Evolutionary conservation across 805 yeast species (phyloP), one percentile per base, ranked within the genome.

Genomic region (Grigorovia jiainica): DNA sequence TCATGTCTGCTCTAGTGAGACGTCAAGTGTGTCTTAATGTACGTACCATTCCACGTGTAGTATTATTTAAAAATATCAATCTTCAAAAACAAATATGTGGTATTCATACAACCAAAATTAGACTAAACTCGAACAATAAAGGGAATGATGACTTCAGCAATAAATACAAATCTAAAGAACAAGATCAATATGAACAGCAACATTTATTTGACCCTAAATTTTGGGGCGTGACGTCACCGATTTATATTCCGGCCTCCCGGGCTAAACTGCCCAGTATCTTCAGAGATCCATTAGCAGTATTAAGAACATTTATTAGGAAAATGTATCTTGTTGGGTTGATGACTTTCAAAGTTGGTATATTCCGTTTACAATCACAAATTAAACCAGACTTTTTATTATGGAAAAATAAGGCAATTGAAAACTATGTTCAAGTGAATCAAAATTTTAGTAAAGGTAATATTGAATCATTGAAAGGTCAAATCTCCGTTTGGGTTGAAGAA

Each of bases 371-470:
- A 58, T 78, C 87, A 21, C 75, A 78, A 31, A 57, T 73, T 43
- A 82, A 78, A 60, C 85, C 89, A 25, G 66, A 76, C 34, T 82
- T 81, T 49, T 58, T 77, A 17, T 73, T 78, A 45, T 89, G 95
- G 95, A 85, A 84, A 60, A 90, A 87, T 61, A 72, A 72, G 24
- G 95, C 95, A 7, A 78, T 89, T 51, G 86, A 86, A 51, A 69
- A 68, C 39, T 87, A 78, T 60, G 82, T 82, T 23, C 75, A 75
- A 43, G 81, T 85, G n/a, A 87, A 89, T 64, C 78, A 79, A 54
- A 79, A 87, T 2, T 89, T 89, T 67, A 90, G 95, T 2, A 57
- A 67, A 16, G 69, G 68, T 25, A 68, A 79, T 48, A 55, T 86
- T 36, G 65, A 61, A 27, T 52, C 68, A 11, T 65, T 77, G 10